Conservation (phyloP, 306 rosid species). For the Malus domestica region ASM211411v1 NC_041789.1:16743501-16744000, state of each 20-base stretch:
- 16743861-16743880: too few species aligned
- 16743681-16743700: neutral
- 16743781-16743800: neutral
- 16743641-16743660: neutral
- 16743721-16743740: neutral
- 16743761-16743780: neutral
- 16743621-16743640: constrained; percentile 1
- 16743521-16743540: neutral
- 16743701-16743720: neutral
- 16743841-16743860: too few species aligned
- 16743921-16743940: too few species aligned
- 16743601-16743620: neutral
- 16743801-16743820: too few species aligned
- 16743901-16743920: too few species aligned
- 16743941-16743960: too few species aligned
- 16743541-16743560: neutral
- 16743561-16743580: constrained; percentile 1
- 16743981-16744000: too few species aligned
- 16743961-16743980: too few species aligned
- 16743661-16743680: neutral
- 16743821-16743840: too few species aligned
- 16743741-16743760: neutral
- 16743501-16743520: neutral
- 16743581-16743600: neutral
- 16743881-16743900: too few species aligned